Evolutionary conservation across 495 filamentous ascomycete species (phyloP), one percentile per base, ranked within the genome.

Genomic region (Amorphotheca resinae): DNA sequence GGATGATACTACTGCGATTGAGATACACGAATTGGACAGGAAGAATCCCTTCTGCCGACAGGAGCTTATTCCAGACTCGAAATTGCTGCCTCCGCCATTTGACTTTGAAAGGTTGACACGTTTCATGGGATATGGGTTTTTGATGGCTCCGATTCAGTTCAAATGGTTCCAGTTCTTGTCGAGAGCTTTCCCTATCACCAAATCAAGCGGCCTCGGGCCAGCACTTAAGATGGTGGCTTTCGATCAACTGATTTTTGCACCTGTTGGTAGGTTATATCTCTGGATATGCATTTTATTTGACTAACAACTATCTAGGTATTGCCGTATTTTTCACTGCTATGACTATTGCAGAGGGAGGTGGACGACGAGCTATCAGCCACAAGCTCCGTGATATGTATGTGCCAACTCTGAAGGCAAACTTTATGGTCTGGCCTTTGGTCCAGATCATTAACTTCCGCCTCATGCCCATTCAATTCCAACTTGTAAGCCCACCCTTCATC

Each of bases 381-480:
- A 99, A 99, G 64, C 79, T 99, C 56, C 75, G 82, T 52, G 85
- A 95, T 55, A 88, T 95, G 52, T 99, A 95, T 59, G 54, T 93
- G 50, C 86, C 91, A 18, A 85, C 89, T 12, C 67, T 98, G 47
- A 95, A 95, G 68, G 93, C 93, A 37, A 96, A 96, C 60, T 99
- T 79, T 52, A 74, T 94, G 58, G 71, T 99, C 7, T 99, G 93
- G 93, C 93, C 93, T 15, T 76, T 80, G 4, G 93, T 96, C 20
- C 93, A 99, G 65, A 79, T 99, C 43, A 67, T 99, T 57, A 99
- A 99, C 65, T 99, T 99, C 65, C 73, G 93, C 17, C 62, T 95
- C 43, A 82, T 96, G 64, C 93, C 93, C 2, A 76, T 96, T 37
- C 89, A 94, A 59, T 95, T 93, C 59, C 93, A 96, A 62, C 80